These are phyloP conservation scores for Neonectria faginata DNA, from an alignment of 2,329 filamentous ascomycete species.

Conservation along the genomic window DNA sequence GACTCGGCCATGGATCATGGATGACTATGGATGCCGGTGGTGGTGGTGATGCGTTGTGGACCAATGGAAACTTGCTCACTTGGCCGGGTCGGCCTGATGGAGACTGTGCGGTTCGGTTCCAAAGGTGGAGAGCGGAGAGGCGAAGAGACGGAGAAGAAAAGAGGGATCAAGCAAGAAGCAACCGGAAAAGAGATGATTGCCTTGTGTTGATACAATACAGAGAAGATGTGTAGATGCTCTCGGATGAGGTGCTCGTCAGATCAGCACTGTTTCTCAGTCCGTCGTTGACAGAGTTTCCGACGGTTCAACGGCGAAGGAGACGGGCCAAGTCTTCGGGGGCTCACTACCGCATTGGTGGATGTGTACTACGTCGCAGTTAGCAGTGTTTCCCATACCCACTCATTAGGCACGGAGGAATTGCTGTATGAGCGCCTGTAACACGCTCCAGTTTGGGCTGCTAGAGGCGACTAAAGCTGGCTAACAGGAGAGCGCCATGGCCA, in stretches of 20 bases:
- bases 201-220: not conserved
- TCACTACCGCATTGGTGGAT: constrained; percentile 9
- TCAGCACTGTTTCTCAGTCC: constrained; percentile 2
- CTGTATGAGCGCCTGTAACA: not conserved
- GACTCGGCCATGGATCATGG: constrained; percentile 26
- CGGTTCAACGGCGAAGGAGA: constrained; percentile 23
- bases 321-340: constrained; percentile 1
- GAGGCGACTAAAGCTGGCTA: constrained; percentile 8
- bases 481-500: constrained; percentile 13
- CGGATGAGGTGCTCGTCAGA: constrained; percentile 1
- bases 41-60: constrained; percentile 41
- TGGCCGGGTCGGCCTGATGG: constrained; percentile 44
- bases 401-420: constrained; percentile 2
- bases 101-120: constrained; percentile 29
- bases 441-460: constrained; percentile 14
- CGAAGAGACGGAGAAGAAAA: constrained; percentile 22
- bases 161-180: constrained; percentile 7
- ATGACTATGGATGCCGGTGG: constrained; percentile 26
- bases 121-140: constrained; percentile 22
- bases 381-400: not conserved
- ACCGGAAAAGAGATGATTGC: not conserved
- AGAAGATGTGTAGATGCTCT: not conserved
- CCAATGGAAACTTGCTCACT: constrained; percentile 63
- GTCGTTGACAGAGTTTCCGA: constrained; percentile 16
- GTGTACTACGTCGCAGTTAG: constrained; percentile 9